Percentiles rank a stretch among this genome's conserved stretches.
These are phyloP conservation scores for Yueomyces sp. DNA, from an alignment of 1,139 yeast species.

Conservation along the genomic window DNA sequence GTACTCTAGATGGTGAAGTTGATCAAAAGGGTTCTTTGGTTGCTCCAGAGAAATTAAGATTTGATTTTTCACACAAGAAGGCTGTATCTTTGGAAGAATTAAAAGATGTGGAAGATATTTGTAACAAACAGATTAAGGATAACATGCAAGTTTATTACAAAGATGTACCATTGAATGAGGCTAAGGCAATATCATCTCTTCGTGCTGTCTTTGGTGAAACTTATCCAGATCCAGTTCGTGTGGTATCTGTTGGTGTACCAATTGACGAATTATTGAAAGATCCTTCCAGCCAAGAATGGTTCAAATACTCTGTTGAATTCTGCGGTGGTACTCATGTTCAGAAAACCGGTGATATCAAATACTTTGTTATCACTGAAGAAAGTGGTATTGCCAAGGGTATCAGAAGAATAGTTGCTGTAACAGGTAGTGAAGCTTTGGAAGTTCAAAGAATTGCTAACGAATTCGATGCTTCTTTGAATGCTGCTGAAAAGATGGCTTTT, in stretches of 20 bases:
- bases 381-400: slow-evolving; percentile 98
- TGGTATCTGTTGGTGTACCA: slow-evolving; percentile 87
- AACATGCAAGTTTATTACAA: slow-evolving; percentile 66
- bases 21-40: slow-evolving; percentile 97
- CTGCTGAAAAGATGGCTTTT: slow-evolving; percentile 45
- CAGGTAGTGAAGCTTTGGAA: slow-evolving; percentile 81
- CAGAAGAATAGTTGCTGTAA: slow-evolving; percentile 93
- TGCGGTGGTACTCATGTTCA: slow-evolving; percentile 98
- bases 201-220: slow-evolving; percentile 99
- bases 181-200: slow-evolving; percentile 66
- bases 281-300: slow-evolving; percentile 69
- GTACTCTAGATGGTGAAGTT: slow-evolving; percentile 73
- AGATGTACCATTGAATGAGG: slow-evolving; percentile 65
- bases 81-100: slow-evolving; percentile 63
- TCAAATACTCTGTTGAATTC: slow-evolving; percentile 71
- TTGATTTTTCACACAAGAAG: slow-evolving; percentile 88
- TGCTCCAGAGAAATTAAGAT: slow-evolving; percentile 87
- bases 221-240: slow-evolving; percentile 97
- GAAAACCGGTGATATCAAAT: slow-evolving; percentile 87
- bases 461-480: slow-evolving; percentile 47
- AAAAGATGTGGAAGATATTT: slow-evolving; percentile 59
- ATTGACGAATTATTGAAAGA: slow-evolving; percentile 65
- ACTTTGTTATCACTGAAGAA: slow-evolving; percentile 81
- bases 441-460: slow-evolving; percentile 77
- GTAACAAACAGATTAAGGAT: slow-evolving; percentile 57